Percentiles rank a stretch among this genome's conserved stretches.
Evolutionary conservation across 1,139 yeast genomes (phyloP).

Genomic region (Spathaspora sp.): DNA sequence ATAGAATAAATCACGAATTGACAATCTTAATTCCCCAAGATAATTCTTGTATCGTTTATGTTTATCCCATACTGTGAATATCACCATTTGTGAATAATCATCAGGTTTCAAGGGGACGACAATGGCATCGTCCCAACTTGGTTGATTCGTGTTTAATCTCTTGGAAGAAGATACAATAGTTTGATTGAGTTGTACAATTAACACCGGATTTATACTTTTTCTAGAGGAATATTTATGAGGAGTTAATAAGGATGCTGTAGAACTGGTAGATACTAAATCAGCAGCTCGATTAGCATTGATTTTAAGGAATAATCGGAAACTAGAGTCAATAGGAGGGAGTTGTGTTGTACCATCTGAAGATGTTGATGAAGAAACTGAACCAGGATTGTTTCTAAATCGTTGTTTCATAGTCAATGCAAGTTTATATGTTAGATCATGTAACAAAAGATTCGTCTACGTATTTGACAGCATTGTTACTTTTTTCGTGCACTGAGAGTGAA

Average conservation of each 20-base stretch:
- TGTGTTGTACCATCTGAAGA: not conserved
- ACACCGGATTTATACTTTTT: constrained; percentile 35
- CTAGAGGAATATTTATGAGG: constrained; percentile 7
- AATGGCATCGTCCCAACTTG: constrained; percentile 46
- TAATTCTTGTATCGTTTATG: constrained; percentile 47
- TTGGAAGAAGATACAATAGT: constrained; percentile 29
- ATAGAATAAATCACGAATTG: constrained; percentile 43
- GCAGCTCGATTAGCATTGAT: constrained; percentile 43
- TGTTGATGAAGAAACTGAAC: not conserved
- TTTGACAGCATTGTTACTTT: too few species aligned
- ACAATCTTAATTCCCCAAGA: constrained; percentile 56
- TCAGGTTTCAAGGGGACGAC: constrained; percentile 29
- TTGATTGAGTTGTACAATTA: constrained; percentile 35
- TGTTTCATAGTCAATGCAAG: not conserved
- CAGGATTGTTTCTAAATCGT: not conserved
- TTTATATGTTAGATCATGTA: not conserved
- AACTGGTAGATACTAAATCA: constrained; percentile 27
- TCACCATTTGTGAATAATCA: constrained; percentile 32
- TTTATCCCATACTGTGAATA: constrained; percentile 46
- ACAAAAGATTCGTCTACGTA: not conserved
- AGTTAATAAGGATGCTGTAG: constrained; percentile 5
- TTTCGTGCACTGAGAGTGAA: too few species aligned
- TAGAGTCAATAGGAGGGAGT: not conserved
- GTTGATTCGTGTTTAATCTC: constrained; percentile 40
- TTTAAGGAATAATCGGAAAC: constrained; percentile 22